A percentile compares a stretch with the other conserved stretches of the same genome.
These are phyloP conservation scores for Lactifluus pinguis DNA, from an alignment of 768 basidiomycete species.

Conservation along the genomic window DNA sequence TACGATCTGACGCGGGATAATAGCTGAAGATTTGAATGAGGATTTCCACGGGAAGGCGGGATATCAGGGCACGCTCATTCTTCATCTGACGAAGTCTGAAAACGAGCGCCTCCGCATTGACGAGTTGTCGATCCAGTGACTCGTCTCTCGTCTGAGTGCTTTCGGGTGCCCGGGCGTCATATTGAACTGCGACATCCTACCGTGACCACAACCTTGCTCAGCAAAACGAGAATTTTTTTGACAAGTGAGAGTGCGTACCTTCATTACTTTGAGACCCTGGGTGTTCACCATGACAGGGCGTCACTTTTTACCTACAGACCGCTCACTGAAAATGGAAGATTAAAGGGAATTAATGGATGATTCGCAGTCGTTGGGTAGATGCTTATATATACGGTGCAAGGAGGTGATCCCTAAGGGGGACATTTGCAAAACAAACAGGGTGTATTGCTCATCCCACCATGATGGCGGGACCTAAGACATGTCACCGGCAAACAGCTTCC, in stretches of 20 bases:
- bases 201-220: neutral
- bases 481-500: neutral
- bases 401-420: neutral
- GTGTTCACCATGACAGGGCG: neutral
- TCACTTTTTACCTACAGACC: neutral
- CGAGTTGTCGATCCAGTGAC: constrained; percentile 8
- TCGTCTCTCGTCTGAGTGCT: neutral
- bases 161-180: neutral
- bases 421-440: neutral
- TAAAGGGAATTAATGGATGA: neutral
- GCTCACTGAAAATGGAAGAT: neutral
- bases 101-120: constrained; percentile 2
- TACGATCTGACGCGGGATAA: constrained; percentile 5
- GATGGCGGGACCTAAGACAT: neutral
- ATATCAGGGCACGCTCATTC: constrained; percentile 12
- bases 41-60: constrained; percentile 15
- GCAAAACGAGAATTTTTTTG: neutral
- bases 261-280: neutral
- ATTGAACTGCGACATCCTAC: constrained; percentile 13
- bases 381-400: neutral
- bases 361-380: neutral
- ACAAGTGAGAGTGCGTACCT: neutral
- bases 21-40: constrained; percentile 15
- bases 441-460: neutral
- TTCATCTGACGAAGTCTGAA: constrained; percentile 8